Evolutionary conservation across 169 alveolate species (phyloP).

Genomic region (Plasmodium gaboni): DNA sequence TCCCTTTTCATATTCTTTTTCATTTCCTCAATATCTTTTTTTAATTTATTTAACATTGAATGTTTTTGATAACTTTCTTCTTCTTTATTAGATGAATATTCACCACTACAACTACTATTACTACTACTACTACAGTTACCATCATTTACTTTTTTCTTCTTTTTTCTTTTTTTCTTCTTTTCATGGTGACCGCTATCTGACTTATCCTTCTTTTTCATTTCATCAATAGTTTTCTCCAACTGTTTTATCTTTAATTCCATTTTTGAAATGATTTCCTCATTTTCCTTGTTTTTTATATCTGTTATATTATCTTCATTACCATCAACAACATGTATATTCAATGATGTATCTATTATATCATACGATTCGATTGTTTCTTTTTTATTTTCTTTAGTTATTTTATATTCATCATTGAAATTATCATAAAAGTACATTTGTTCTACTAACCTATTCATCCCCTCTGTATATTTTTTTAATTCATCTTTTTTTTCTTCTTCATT

Average conservation of each 20-base stretch:
- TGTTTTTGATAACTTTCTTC: constrained; percentile 1
- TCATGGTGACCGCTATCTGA: not conserved
- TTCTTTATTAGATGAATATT: not conserved
- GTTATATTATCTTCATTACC: constrained; percentile 4
- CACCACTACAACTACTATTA: not conserved
- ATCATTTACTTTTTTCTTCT: not conserved
- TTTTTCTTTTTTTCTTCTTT: constrained; percentile 11
- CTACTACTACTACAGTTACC: constrained; percentile 5
- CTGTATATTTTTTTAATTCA: constrained; percentile 49
- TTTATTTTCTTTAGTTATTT: constrained; percentile 20
- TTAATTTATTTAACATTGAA: constrained; percentile 24
- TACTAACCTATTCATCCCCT: constrained; percentile 64
- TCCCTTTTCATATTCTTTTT: constrained; percentile 13
- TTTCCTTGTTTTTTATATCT: constrained; percentile 8
- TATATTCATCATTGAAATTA: constrained; percentile 39
- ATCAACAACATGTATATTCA: constrained; percentile 59
- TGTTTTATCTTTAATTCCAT: constrained; percentile 39
- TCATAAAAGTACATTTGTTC: constrained; percentile 76
- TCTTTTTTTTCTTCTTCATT: not conserved
- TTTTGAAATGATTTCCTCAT: constrained; percentile 24
- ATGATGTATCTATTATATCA: constrained; percentile 58
- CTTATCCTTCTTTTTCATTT: constrained; percentile 25
- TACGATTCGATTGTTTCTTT: constrained; percentile 6
- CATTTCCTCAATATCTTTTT: constrained; percentile 41
- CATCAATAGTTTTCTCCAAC: constrained; percentile 48